Evolutionary conservation across 352 stramenopile species (phyloP), one percentile per base, ranked within the genome.

Genomic region (Phytophthora parvispora): DNA sequence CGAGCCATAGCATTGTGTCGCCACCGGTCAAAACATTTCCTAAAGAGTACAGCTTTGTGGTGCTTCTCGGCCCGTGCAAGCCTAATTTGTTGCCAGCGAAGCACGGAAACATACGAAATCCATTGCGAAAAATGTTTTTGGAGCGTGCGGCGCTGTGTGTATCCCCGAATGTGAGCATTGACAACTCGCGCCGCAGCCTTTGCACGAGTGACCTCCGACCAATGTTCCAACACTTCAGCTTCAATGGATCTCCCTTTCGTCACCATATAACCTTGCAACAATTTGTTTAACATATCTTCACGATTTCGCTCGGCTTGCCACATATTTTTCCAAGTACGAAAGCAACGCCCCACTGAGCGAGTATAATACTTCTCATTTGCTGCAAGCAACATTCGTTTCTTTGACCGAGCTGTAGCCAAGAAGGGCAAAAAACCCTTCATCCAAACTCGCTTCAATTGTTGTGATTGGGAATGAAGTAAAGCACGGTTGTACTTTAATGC

Each of bases 51-150:
- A 8, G 27, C 24, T 15, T 57, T 54, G n/a, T 72, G 66, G 34
- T 87, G 80, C 4, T 78, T 57, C 4, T 74, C 28, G 0, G 82
- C 82, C 34, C 80, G 75, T 29, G 67, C 47, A 25, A 50, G 51
- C 16, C 70, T 78, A 60, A 88, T 83, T 53, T 87, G 63, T 20
- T 76, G 53, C 82, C 82, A 90, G 18, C 80, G 75, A 6, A 75
- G 8, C 24, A 79, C 22, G 16, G 77, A 77, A 10, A 85, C 57
- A 22, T 51, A 69, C n/a, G 64, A 47, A 4, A 75, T 50, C 81
- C 81, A 90, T 12, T 48, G 36, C 2, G 54, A 56, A 15, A 86
- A 77, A 13, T 57, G 43, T 8, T 40, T 60, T 7, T 54, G 57
- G 29, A 87, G 50, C 16, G 72, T 49, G 50, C 65, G 68, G 2